Base-by-base conservation (phyloP, 2,329 filamentous ascomycete genomes). In the Xylariaceae sp. region DNA sequence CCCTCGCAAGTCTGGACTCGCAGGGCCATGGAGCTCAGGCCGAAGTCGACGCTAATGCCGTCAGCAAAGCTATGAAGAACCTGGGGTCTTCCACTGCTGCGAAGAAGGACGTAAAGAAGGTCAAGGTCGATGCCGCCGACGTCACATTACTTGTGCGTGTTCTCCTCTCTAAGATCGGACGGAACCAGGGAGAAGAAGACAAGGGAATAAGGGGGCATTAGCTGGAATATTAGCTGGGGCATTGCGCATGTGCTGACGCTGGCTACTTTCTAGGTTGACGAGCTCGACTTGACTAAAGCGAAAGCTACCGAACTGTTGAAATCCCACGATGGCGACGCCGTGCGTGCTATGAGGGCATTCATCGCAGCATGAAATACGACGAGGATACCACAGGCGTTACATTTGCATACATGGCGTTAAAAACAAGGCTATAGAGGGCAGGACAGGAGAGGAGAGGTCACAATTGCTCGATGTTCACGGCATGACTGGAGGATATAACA, bases 261-360 rank as follows among this genome's bases (percentile, higher is more conserved):
- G 19, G n/a, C 5, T 12, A 6, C 44, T 15, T 42, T 10, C 22
- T 11, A 85, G 83, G 75, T 87, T 11, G 82, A 87, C 42, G 79
- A 91, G 65, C 75, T 91, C 31, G 87, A 92, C 53, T 65, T 92
- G 33, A 70, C 80, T 1, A 90, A 89, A 68, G 59, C 72, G 2
- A 89, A 85, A 67, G 89, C 86, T 1, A 90, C 85, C 1, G 88
- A 92, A 53, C 68, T 92, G 44, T 75, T 94, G 5, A 85, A 83
- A 66, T 74, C 78, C 5, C 75, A 90, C 60, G 86, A 90, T 44
- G 89, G 87, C 2, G 77, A 89, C 62, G 80, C 79, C 1, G 75
- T 85, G 36, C 76, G 80, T 66, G 87, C 87, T 1, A 78, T 92
- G 74, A 76, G 70, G 51, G 81, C 82, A 0, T 90, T 68, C 48